Percentiles rank a stretch among this genome's conserved stretches.
Conservation (phyloP, 2,329 filamentous ascomycete species). For the Onygenales sp. region DNA sequence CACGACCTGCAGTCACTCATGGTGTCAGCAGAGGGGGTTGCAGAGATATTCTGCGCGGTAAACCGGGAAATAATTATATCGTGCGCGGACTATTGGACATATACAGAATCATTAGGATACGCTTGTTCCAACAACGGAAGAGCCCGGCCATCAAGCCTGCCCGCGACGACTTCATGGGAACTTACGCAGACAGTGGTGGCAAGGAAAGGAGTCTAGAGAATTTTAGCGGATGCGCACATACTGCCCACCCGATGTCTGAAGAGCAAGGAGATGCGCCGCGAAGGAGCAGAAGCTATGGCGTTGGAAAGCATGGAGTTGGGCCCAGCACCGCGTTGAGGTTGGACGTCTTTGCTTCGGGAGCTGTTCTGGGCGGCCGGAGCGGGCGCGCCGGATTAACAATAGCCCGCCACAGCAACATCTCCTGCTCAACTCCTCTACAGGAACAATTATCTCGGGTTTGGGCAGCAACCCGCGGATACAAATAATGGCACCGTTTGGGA, state of each 20-base stretch:
- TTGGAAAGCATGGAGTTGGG: neutral
- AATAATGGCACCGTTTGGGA: too few species aligned
- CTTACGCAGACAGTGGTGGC: neutral
- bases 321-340: neutral
- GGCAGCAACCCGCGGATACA: too few species aligned
- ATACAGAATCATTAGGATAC: neutral
- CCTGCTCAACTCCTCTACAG: too few species aligned
- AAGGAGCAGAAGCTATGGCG: neutral
- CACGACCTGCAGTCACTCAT: conserved; percentile 24
- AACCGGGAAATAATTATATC: neutral
- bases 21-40: conserved; percentile 11
- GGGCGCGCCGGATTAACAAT: neutral
- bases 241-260: neutral
- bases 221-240: neutral
- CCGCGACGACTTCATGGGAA: neutral
- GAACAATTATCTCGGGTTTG: too few species aligned
- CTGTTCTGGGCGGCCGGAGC: neutral
- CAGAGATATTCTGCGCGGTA: neutral
- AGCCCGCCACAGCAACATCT: neutral
- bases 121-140: neutral
- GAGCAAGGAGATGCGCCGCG: neutral
- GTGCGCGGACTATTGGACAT: neutral
- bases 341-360: neutral
- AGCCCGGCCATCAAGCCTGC: neutral
- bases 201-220: neutral